Conservation (phyloP, 2,329 filamentous ascomycete species). For the Hypocrella siamensis region DNA sequence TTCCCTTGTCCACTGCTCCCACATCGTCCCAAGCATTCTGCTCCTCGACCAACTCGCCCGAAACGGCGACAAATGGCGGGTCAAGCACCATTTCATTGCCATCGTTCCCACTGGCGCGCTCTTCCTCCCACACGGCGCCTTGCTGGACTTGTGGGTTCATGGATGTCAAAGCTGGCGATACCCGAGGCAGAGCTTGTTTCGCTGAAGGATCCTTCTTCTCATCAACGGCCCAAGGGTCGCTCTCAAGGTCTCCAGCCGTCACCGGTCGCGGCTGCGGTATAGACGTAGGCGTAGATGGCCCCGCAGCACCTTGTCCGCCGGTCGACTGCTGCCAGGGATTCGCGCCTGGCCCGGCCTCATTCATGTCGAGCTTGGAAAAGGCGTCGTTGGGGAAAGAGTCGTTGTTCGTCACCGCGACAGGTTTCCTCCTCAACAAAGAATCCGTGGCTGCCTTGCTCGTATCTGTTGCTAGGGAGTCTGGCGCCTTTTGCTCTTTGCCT, state of each 20-base stretch:
- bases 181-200: constrained; percentile 7
- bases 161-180: constrained; percentile 19
- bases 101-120: constrained; percentile 11
- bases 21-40: constrained; percentile 35
- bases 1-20: constrained; percentile 23
- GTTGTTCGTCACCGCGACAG: constrained; percentile 5
- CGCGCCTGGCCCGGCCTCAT: constrained; percentile 21
- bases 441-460: constrained; percentile 28
- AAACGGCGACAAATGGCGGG: constrained; percentile 11
- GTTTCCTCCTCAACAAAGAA: constrained; percentile 35
- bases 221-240: constrained; percentile 10
- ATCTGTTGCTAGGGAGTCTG: constrained; percentile 16
- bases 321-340: constrained; percentile 18
- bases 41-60: constrained; percentile 20
- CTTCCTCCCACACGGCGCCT: constrained; percentile 23
- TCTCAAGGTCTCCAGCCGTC: constrained; percentile 12
- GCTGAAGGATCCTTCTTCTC: constrained; percentile 12
- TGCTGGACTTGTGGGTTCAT: constrained; percentile 20
- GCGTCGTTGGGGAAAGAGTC: constrained; percentile 14
- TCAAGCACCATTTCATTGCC: constrained; percentile 10
- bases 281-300: constrained; percentile 3
- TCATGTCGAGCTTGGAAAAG: constrained; percentile 25
- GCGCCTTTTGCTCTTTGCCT: constrained; percentile 13
- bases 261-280: constrained; percentile 5
- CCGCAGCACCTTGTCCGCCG: constrained; percentile 9